Evolutionary conservation across 75 land plant species (phyloP).

Genomic region (Cryptomeria japonica): DNA sequence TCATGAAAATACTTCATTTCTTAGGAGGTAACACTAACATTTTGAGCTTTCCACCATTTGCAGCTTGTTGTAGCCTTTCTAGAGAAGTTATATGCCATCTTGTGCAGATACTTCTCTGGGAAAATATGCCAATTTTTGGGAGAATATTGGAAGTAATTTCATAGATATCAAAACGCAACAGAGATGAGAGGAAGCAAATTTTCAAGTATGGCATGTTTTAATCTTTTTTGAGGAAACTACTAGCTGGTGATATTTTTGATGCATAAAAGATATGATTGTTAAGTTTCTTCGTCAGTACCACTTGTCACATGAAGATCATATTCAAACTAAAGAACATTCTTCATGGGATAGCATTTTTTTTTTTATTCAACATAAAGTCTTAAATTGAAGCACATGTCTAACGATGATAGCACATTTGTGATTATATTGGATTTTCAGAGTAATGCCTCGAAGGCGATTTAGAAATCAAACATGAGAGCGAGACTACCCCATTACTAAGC

Average conservation of each 20-base stretch:
- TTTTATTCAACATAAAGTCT: constrained; percentile 43
- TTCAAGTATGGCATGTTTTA: constrained; percentile 53
- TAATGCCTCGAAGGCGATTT: constrained; percentile 40
- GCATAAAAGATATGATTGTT: constrained; percentile 37
- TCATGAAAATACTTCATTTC: too few relatives aligned
- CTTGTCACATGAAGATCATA: constrained; percentile 14
- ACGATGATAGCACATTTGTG: constrained; percentile 38
- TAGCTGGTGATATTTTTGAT: constrained; percentile 44
- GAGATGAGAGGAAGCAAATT: too few relatives aligned
- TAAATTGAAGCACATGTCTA: constrained; percentile 41
- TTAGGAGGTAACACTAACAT: constrained; percentile 36
- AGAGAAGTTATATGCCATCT: constrained; percentile 50
- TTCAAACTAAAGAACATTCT: constrained; percentile 25
- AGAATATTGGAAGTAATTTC: constrained; percentile 22
- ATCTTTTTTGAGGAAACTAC: constrained; percentile 53
- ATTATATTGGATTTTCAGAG: constrained; percentile 33
- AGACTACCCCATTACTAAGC: too few relatives aligned
- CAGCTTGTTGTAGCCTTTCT: constrained; percentile 29
- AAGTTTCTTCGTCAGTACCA: constrained; percentile 36
- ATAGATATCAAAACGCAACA: too few relatives aligned
- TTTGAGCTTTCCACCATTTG: constrained; percentile 41
- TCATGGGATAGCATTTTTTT: constrained; percentile 38
- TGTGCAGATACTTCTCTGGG: constrained; percentile 50
- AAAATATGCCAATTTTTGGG: constrained; percentile 42
- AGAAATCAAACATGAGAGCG: constrained; percentile 40